Base-by-base conservation (phyloP, 257 asterid genomes). In the Apocynum venetum region DNA sequence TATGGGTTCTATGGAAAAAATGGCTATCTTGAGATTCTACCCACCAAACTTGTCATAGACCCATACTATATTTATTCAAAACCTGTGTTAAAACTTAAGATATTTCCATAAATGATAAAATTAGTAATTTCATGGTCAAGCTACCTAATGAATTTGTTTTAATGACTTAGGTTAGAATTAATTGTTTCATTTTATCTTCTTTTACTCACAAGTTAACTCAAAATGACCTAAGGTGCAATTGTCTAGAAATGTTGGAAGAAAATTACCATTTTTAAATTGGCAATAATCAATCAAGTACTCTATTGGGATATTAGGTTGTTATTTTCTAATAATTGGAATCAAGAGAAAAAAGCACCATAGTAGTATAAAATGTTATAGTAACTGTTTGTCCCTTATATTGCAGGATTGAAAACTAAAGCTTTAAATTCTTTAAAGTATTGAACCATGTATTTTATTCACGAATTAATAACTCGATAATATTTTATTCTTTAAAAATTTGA, bases 41-140 rank as follows among this genome's bases (percentile, higher is more conserved):
- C 68, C 76, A 77, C 75, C 38, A 71, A n/a, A 47, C 75, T 48
- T 71, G 59, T 71, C 75, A 41, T n/a, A 47, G 6, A 71, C 60
- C 56, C 41, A 47, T 71, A n/a, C 59, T 71, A n/a, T 48, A 47
- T 71, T 70, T 70, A 44, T 46, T 70, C 57, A 20, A 20, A 20
- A 19, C 3, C 0, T 57, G 8, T n/a, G 3, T n/a, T 2, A 43
- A 1, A 10, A 17, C 6, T n/a, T 17, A 68, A 43, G 36, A 43
- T 41, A 43, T 46, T 44, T 57, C 3, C 51, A 41, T 67, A 35
- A 64, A 35, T 1, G 46, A 40, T 11, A 14, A 12, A 41, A 36
- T 65, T 4, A n/a, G 2, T 25, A 60, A 36, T 38, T 65, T 36
- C 25, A 38, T 1, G 2, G 71, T 14, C 71, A 65, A 38, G 38